A percentile compares a stretch with the other conserved stretches of the same genome.
These are phyloP conservation scores for Kalanchoe fedtschenkoi DNA, from an alignment of 164 flowering plant genomes.

Conservation along the genomic window DNA sequence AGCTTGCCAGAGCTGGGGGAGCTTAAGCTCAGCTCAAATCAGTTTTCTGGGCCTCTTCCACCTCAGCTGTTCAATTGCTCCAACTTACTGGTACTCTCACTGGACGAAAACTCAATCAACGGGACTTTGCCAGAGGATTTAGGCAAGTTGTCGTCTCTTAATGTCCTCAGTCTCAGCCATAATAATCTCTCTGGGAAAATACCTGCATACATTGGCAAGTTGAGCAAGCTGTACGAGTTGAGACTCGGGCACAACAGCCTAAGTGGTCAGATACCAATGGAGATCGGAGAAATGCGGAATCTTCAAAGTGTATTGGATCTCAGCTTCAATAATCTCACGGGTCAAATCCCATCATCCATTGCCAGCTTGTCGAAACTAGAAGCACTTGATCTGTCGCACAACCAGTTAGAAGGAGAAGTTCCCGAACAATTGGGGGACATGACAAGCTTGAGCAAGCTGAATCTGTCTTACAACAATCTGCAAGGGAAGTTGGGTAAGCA, in stretches of 20 bases:
- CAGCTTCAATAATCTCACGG: conserved; percentile 70
- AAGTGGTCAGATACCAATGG: conserved; percentile 56
- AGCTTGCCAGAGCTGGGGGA: conserved; percentile 66
- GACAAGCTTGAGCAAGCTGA: conserved; percentile 71
- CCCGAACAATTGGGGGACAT: conserved; percentile 55
- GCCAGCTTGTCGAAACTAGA: conserved; percentile 62
- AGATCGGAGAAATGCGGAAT: conserved; percentile 62
- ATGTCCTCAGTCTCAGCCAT: conserved; percentile 46
- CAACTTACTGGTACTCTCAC: conserved; percentile 58
- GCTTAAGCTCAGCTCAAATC: conserved; percentile 65
- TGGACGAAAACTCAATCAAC: conserved; percentile 48
- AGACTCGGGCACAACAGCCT: conserved; percentile 53
- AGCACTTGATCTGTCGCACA: conserved; percentile 75
- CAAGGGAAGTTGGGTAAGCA: conserved; percentile 54
- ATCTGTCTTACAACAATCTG: conserved; percentile 71
- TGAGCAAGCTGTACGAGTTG: conserved; percentile 70
- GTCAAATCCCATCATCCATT: conserved; percentile 58
- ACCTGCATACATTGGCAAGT: conserved; percentile 47
- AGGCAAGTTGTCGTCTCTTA: conserved; percentile 51
- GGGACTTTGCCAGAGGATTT: conserved; percentile 60
- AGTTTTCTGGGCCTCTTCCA: conserved; percentile 57
- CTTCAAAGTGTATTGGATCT: conserved; percentile 75
- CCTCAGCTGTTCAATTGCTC: conserved; percentile 54
- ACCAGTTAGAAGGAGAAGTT: conserved; percentile 57
- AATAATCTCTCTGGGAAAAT: conserved; percentile 58